Evolutionary conservation across 2,329 filamentous ascomycete genomes (phyloP), one percentile per base, ranked within the genome.

Genomic region (Sarocladium oryzae): DNA sequence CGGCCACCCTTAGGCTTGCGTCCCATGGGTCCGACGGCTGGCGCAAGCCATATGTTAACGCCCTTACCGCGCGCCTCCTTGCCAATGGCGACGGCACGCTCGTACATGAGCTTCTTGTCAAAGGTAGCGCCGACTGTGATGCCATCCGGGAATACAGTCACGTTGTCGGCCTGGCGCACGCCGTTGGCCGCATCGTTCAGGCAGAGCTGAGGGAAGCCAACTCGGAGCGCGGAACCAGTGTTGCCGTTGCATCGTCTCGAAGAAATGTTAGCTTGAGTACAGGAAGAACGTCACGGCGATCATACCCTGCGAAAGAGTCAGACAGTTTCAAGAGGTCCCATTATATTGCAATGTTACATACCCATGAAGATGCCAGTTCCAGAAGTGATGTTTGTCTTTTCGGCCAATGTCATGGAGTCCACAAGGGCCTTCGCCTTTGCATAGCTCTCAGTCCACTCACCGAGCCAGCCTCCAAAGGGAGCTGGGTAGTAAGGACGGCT

Each of bases 131-230:
- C 87, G 1, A 78, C 79, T 0, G 85, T 89, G 57, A 92, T 87
- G n/a, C 87, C 88, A 8, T 86, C 78, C 0, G 88, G 88, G 58
- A 92, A 93, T 0, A 82, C 86, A 0, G 86, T 90, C 50, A 84
- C 81, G 54, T 88, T 82, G 56, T 90, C 86, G 1, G 85, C 81
- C n/a, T 80, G 79, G 24, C 86, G 79, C 13, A 93, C 73, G 2
- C 88, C 88, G 30, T 86, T 71, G 1, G 86, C 84, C 0, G 81
- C 82, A 63, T 91, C 87, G 56, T 88, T 83, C 2, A 88, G 70
- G 60, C 85, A 88, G 5, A 90, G 73, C 56, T 83, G 80, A 1
- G 86, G 84, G 54, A 92, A 85, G 1, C 85, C 85, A 15, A 91
- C 75, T 6, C 88, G 78, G 15, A 71, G 64, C 1, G 83, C 86